Conservation (phyloP, 2,329 filamentous ascomycete species). For the Cercospora berteroae region DNA sequence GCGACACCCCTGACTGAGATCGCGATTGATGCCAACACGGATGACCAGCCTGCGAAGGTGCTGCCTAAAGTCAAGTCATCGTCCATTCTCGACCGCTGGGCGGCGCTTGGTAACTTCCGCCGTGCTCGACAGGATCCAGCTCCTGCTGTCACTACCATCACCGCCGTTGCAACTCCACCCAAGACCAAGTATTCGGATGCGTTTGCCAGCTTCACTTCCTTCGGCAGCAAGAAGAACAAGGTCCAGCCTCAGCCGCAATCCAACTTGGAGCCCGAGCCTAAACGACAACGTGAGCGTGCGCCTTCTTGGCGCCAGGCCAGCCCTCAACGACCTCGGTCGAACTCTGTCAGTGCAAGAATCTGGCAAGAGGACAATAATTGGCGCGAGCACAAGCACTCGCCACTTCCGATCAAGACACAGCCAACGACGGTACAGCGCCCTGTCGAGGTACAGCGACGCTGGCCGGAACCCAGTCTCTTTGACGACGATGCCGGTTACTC, state of each 20-base stretch:
- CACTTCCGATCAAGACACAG: constrained; percentile 22
- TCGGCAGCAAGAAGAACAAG: constrained; percentile 38
- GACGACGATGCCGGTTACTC: constrained; percentile 25
- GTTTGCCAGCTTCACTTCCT: constrained; percentile 35
- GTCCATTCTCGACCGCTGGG: constrained; percentile 76
- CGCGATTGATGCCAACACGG: constrained; percentile 17
- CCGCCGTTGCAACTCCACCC: constrained; percentile 37
- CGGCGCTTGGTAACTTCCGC: constrained; percentile 78
- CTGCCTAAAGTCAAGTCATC: constrained; percentile 60
- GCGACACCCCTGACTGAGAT: constrained; percentile 28
- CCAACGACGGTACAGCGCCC: constrained; percentile 15
- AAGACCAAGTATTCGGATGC: constrained; percentile 37
- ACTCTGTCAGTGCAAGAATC: constrained; percentile 38
- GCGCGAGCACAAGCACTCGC: constrained; percentile 44
- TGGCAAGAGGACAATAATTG: constrained; percentile 52
- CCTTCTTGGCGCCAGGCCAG: constrained; percentile 36
- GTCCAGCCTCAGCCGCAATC: constrained; percentile 28
- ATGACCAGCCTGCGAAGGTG: constrained; percentile 48
- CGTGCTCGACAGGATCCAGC: constrained; percentile 58
- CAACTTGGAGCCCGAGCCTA: constrained; percentile 18
- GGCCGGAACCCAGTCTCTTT: constrained; percentile 40
- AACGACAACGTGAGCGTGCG: constrained; percentile 31
- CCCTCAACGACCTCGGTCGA: constrained; percentile 33
- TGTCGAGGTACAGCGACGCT: constrained; percentile 23
- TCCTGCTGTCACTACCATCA: constrained; percentile 38